A percentile compares a stretch with the other conserved stretches of the same genome.
Conservation (phyloP, 495 filamentous ascomycete genomes). For the Neurospora tetraspora region DNA sequence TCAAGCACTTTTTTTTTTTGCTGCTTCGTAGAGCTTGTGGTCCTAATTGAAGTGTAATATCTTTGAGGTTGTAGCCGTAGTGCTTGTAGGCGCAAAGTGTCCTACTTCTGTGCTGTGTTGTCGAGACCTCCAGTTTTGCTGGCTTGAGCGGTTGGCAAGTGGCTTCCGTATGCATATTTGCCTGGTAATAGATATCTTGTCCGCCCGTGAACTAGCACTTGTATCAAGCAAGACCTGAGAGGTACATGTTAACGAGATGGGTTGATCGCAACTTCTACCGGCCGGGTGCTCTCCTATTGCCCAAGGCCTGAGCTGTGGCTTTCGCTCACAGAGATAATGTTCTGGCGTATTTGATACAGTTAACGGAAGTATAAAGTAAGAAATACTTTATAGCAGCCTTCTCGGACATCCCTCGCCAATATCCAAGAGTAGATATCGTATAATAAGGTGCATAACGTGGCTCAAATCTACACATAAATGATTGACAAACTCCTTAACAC, state of each 20-base stretch:
- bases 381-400: neutral
- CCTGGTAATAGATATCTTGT: neutral
- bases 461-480: too few relatives aligned
- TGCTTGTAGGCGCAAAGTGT: neutral
- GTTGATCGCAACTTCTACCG: neutral
- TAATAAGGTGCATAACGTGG: too few relatives aligned
- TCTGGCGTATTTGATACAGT: neutral
- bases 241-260: neutral
- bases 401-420: neutral
- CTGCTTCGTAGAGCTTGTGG: neutral
- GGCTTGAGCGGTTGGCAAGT: neutral
- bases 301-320: neutral
- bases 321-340: neutral
- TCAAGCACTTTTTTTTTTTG: too few relatives aligned
- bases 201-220: neutral
- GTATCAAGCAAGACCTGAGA: neutral
- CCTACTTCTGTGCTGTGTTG: neutral
- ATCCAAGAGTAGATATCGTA: too few relatives aligned
- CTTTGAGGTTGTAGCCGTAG: neutral
- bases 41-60: neutral
- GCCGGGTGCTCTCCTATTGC: neutral
- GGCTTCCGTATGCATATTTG: neutral
- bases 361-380: neutral
- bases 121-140: neutral
- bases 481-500: too few relatives aligned